These are phyloP conservation scores for Debaryomyces fabryi DNA, from an alignment of 1,139 yeast genomes.

Conservation along the genomic window DNA sequence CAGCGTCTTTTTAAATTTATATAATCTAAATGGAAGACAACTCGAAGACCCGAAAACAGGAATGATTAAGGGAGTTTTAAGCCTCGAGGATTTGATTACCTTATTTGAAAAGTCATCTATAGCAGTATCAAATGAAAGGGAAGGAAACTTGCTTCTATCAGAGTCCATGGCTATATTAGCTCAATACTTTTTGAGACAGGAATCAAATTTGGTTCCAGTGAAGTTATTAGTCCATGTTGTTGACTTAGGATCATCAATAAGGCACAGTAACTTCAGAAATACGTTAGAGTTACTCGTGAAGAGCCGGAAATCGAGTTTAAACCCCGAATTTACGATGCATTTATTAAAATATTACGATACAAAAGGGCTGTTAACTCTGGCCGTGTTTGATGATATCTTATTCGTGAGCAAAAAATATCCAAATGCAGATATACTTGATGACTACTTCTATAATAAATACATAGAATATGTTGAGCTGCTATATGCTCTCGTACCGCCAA, in stretches of 20 bases:
- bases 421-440: slow-evolving; percentile 17
- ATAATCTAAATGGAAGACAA: slow-evolving; percentile 16
- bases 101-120: slow-evolving; percentile 26
- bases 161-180: slow-evolving; percentile 31
- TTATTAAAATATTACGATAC: slow-evolving; percentile 25
- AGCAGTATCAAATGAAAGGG: slow-evolving; percentile 2
- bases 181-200: slow-evolving; percentile 20
- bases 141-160: slow-evolving; percentile 21
- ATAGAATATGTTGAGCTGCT: slow-evolving; percentile 33
- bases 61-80: slow-evolving; percentile 7
- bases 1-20: slow-evolving; percentile 24
- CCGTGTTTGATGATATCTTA: slow-evolving; percentile 27
- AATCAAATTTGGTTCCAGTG: slow-evolving; percentile 19
- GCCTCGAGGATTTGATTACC: slow-evolving; percentile 14
- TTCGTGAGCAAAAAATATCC: slow-evolving; percentile 10
- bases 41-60: slow-evolving; percentile 4
- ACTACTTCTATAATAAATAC: slow-evolving; percentile 23
- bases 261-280: slow-evolving; percentile 9
- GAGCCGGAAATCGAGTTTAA: slow-evolving; percentile 11
- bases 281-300: slow-evolving; percentile 10
- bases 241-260: slow-evolving; percentile 26
- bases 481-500: slow-evolving; percentile 31
- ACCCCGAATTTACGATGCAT: slow-evolving; percentile 23
- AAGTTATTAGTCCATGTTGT: slow-evolving; percentile 23
- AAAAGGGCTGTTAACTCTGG: slow-evolving; percentile 20